Conservation (phyloP, 345 rosid genomes). For the Populus euphratica region DNA sequence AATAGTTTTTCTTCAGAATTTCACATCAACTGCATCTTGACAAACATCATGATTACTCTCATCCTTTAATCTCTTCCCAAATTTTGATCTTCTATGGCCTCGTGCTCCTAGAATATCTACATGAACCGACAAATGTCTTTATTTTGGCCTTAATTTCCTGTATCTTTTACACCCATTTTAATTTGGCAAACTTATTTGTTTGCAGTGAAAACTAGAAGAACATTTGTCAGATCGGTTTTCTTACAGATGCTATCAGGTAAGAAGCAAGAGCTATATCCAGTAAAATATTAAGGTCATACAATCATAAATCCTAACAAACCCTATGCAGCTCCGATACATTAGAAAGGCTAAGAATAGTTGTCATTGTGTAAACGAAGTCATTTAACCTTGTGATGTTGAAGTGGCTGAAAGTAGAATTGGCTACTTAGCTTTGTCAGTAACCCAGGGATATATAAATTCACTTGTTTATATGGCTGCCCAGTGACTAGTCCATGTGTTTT, state of each 20-base stretch:
- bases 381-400: not conserved
- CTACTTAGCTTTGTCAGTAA: not conserved
- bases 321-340: not conserved
- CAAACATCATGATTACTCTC: not conserved
- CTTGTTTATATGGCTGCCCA: not conserved
- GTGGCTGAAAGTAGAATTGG: not conserved
- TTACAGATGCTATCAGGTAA: constrained; percentile 84
- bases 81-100: not conserved
- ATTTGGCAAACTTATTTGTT: constrained; percentile 11
- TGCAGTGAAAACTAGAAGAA: constrained; percentile 81
- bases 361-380: not conserved
- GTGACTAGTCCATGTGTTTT: not conserved
- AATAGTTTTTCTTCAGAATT: not conserved
- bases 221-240: constrained; percentile 67
- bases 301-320: not conserved
- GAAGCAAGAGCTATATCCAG: not conserved
- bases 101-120: not conserved
- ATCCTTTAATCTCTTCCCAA: not conserved
- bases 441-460: not conserved
- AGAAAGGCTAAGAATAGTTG: not conserved
- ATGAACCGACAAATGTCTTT: not conserved
- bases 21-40: not conserved
- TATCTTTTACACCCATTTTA: not conserved
- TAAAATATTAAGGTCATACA: not conserved
- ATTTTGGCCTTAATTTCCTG: not conserved